A percentile compares a stretch with the other conserved stretches of the same genome.
These are phyloP conservation scores for Nicotiana obtusifolia DNA, from an alignment of 257 asterid genomes.

Conservation along the genomic window DNA sequence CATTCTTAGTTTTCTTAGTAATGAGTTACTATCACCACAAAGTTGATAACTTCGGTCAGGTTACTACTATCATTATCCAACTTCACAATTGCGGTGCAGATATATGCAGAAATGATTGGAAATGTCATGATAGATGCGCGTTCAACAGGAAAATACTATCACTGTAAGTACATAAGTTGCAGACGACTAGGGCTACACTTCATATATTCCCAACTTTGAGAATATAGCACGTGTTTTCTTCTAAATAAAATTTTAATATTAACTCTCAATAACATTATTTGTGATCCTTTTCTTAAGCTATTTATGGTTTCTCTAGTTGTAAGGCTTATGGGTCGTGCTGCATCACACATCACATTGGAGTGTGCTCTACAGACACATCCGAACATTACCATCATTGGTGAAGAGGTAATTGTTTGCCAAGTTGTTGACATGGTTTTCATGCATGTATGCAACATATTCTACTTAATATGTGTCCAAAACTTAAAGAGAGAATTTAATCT, in stretches of 20 bases:
- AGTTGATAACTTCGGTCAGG: background rate
- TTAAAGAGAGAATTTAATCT: background rate
- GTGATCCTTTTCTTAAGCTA: background rate
- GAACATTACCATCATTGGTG: slow-evolving; percentile 87
- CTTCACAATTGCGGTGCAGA: slow-evolving; percentile 39
- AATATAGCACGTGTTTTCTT: background rate
- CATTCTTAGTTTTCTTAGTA: background rate
- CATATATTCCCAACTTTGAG: background rate
- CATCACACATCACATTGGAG: slow-evolving; percentile 96
- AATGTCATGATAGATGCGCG: slow-evolving; percentile 95
- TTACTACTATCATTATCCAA: background rate
- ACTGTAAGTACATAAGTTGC: slow-evolving; percentile 49
- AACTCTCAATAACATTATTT: background rate
- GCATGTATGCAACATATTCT: background rate
- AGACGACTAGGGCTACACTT: background rate
- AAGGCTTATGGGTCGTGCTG: slow-evolving; percentile 99
- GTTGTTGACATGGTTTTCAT: background rate
- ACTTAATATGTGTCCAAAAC: background rate
- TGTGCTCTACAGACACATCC: slow-evolving; percentile 99
- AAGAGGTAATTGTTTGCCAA: slow-evolving; percentile 57
- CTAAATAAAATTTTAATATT: background rate
- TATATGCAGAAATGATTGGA: slow-evolving; percentile 94
- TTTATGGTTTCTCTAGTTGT: slow-evolving; percentile 49
- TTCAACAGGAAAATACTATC: slow-evolving; percentile 97
- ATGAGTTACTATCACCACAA: background rate